Conservation (phyloP, 1,284 basidiomycete genomes). For the Apiotrichum laibachii region DNA sequence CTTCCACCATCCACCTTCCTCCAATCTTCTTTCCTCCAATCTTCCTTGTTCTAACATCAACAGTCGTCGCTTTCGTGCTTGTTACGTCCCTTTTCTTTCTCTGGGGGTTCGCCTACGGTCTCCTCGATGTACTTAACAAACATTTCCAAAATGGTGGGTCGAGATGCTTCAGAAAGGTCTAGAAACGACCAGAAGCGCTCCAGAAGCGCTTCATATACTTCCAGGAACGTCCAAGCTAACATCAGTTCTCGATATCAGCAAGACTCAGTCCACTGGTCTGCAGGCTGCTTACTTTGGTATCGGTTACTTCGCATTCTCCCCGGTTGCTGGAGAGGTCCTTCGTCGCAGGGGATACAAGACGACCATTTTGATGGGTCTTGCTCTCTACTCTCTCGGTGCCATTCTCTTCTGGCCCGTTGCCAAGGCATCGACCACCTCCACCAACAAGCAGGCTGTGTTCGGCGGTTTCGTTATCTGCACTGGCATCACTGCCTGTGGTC, state of each 20-base stretch:
- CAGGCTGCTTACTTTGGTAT: slow-evolving; percentile 74
- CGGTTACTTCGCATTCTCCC: slow-evolving; percentile 60
- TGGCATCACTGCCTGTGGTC: slow-evolving; percentile 64
- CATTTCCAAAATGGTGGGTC: slow-evolving; percentile 61
- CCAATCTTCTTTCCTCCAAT: neutral
- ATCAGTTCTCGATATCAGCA: slow-evolving; percentile 65
- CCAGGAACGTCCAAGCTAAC: slow-evolving; percentile 29
- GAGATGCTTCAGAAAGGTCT: slow-evolving; percentile 57
- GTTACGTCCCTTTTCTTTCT: slow-evolving; percentile 79
- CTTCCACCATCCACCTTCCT: no score
- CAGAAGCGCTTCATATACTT: slow-evolving; percentile 44
- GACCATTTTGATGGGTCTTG: slow-evolving; percentile 62
- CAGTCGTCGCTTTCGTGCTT: slow-evolving; percentile 60
- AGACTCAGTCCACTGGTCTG: slow-evolving; percentile 75
- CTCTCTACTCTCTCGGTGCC: slow-evolving; percentile 68
- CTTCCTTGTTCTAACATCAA: slow-evolving; percentile 58
- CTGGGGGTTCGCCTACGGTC: slow-evolving; percentile 61
- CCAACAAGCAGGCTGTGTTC: slow-evolving; percentile 54
- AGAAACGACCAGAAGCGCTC: no score
- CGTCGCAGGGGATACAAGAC: slow-evolving; percentile 53
- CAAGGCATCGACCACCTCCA: slow-evolving; percentile 50
- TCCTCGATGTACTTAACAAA: slow-evolving; percentile 79
- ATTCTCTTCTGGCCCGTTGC: slow-evolving; percentile 80
- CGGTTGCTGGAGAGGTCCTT: slow-evolving; percentile 50
- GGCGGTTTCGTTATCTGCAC: slow-evolving; percentile 73